Evolutionary conservation across 495 filamentous ascomycete species (phyloP), one percentile per base, ranked within the genome.

Genomic region (Aspergillus wentii): DNA sequence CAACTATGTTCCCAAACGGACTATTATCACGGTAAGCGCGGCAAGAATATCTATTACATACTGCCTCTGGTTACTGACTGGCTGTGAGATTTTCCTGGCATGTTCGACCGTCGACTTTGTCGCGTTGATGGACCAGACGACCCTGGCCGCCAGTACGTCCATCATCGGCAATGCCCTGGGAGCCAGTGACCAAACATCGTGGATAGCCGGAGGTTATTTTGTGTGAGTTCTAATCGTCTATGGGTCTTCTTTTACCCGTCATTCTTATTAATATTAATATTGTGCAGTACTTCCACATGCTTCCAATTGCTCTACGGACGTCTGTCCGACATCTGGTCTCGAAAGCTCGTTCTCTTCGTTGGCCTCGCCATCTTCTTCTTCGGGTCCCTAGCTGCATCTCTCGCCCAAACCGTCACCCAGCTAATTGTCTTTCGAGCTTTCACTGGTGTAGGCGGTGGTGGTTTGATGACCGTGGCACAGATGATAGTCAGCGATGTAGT

Each of bases 401-500:
- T 78, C 7, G 61, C 75, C 4, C 66, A 70, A 33, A 69, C 62
- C 1, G 67, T 69, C 30, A 66, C 64, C 2, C 71, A 77, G 43
- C 57, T 79, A 15, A 74, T 78, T 33, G 38, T 75, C 39, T 76
- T 76, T 34, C 67, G 75, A 16, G 71, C 71, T 26, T 57, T 80
- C 27, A 72, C 69, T 0, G 75, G 75, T 19, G 59, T 79, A 14
- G 77, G 75, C 7, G 75, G 74, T 31, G 76, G 75, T 9, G 76
- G 74, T 2, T 49, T 79, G 16, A 70, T 76, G 63, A 76, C 72
- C 0, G 56, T 76, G 15, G 72, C 68, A 38, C 59, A 63, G 46
- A 71, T 71, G 47, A 76, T 79, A 15, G 70, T 76, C 17, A 74
- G 68, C 30, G 77, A 80, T 35, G 66, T 79, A 1, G 72, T 74